Evolutionary conservation across 2,329 filamentous ascomycete genomes (phyloP).

Genomic region (Phyllosticta citribraziliensis): DNA sequence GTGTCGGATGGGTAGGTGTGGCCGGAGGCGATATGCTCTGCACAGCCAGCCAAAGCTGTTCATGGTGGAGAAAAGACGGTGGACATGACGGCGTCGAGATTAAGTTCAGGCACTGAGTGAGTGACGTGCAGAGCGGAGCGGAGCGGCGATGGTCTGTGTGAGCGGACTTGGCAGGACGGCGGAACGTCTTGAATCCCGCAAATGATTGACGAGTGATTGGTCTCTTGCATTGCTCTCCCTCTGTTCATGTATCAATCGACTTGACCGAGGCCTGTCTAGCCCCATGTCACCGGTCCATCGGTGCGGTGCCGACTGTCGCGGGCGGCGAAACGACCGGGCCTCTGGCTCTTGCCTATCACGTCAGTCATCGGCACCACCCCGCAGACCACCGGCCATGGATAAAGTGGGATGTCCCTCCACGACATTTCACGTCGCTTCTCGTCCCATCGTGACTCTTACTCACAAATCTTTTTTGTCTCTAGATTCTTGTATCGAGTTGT

Average conservation of each 20-base stretch:
- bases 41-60: slow-evolving; percentile 7
- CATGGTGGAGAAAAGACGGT: background rate
- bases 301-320: background rate
- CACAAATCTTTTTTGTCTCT: background rate
- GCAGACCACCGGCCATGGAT: background rate
- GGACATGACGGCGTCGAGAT: background rate
- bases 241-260: background rate
- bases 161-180: background rate
- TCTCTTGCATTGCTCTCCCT: background rate
- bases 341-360: background rate
- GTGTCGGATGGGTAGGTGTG: background rate
- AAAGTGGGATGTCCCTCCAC: background rate
- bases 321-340: background rate
- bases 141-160: background rate
- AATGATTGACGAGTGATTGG: background rate
- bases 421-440: background rate
- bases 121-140: background rate
- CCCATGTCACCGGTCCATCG: background rate
- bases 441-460: background rate
- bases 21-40: slow-evolving; percentile 2
- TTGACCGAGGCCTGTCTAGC: background rate
- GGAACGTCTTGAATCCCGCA: background rate
- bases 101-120: background rate
- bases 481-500: too few relatives aligned
- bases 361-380: background rate